Base-by-base conservation (phyloP, 768 basidiomycete genomes). In the Auricularia sp. region DNA sequence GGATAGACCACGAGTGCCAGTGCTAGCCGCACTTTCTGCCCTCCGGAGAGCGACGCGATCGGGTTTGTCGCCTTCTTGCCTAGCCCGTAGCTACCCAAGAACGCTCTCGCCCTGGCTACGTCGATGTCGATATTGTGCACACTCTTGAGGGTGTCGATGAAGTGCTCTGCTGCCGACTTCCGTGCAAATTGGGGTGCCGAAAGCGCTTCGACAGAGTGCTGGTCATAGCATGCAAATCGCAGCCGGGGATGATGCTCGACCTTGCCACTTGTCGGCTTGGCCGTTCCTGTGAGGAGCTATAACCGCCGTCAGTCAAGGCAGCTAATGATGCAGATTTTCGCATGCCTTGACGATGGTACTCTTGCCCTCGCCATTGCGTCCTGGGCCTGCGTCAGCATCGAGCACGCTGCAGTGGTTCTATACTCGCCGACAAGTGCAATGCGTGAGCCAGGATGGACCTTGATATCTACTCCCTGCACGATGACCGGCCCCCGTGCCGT, bases 131-230 rank as follows among this genome's bases (percentile, higher is more conserved):
- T 61, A 2, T 63, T n/a, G 13, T 68, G 72, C 44, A 61, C 69
- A 65, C 13, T 62, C 42, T 68, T 67, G 24, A 72, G 65, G 21
- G 68, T 42, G 18, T 70, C 65, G 3, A 71, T 61, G 63, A 76
- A 74, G 64, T 74, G 68, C n/a, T 65, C 64, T 11, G 77, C 68
- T 5, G 77, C 73, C 29, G 77, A 69, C 24, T 67, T 68, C 21
- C 68, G 65, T 54, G 65, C 71, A 62, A 70, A 70, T 1, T 71
- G 67, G 35, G 77, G 63, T 0, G 73, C 70, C 10, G 80, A 75
- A 3, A 86, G 76, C 47, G 79, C 77, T 67, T 87, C 85, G 14
- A 88, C 85, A 0, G 80, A 78, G 70, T 86, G 83, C 69, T 89
- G 86, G 0, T 80, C 80, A 69, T 84, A 89, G 73, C 85, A 85